These are phyloP conservation scores for Astrothelium macrocarpum DNA, from an alignment of 495 filamentous ascomycete species.

Conservation along the genomic window DNA sequence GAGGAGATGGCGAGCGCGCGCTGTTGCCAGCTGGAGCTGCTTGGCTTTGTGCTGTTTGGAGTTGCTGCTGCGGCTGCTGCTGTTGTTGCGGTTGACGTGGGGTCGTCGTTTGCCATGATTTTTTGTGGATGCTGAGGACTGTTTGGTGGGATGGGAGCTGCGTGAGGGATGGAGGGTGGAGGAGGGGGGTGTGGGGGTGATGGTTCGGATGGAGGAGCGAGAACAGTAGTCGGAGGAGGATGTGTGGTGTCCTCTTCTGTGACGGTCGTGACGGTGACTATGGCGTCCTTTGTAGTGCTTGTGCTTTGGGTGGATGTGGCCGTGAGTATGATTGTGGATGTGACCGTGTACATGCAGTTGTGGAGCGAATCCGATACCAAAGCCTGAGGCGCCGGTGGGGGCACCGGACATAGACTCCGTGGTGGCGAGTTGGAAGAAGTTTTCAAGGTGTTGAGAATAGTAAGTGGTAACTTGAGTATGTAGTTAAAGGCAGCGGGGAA, in stretches of 20 bases:
- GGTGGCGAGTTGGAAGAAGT: conserved; percentile 15
- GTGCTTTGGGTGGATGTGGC: neutral
- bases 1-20: conserved; percentile 68
- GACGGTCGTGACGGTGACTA: neutral
- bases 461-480: conserved; percentile 40
- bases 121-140: no score
- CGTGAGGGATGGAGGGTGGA: conserved; percentile 20
- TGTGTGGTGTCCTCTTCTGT: neutral
- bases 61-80: conserved; percentile 14
- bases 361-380: neutral
- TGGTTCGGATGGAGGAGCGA: conserved; percentile 1
- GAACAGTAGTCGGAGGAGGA: neutral
- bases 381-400: neutral
- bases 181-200: conserved; percentile 14
- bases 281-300: neutral
- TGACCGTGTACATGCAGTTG: neutral
- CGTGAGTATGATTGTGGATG: neutral
- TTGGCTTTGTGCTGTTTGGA: conserved; percentile 24
- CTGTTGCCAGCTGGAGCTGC: conserved; percentile 59
- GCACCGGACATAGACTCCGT: neutral
- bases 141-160: no score
- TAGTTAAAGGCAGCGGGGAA: conserved; percentile 46
- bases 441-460: conserved; percentile 29
- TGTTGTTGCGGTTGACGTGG: no score
- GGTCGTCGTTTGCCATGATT: no score